Evolutionary conservation across 1,284 basidiomycete species (phyloP).

Genomic region (Veloporphyrellus conicus): DNA sequence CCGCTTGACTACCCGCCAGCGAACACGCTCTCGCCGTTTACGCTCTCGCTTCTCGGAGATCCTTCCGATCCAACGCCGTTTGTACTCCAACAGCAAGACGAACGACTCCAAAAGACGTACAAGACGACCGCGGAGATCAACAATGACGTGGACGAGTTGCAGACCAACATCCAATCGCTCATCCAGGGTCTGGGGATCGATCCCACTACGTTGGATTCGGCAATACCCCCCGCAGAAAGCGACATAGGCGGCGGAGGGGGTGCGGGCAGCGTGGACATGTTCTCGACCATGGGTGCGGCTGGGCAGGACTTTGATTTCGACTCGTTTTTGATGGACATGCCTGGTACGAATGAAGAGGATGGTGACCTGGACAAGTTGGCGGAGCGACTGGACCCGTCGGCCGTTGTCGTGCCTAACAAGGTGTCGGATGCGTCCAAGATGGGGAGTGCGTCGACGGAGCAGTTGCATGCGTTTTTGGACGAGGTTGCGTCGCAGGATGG

Average conservation of each 20-base stretch:
- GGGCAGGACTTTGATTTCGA: slow-evolving; percentile 46
- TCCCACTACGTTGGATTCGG: slow-evolving; percentile 36
- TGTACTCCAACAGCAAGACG: slow-evolving; percentile 35
- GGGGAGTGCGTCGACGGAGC: slow-evolving; percentile 35
- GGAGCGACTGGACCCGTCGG: slow-evolving; percentile 32
- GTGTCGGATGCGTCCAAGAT: slow-evolving; percentile 25
- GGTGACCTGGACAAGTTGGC: slow-evolving; percentile 36
- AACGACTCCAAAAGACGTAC: slow-evolving; percentile 54
- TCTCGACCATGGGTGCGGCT: slow-evolving; percentile 7
- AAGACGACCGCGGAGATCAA: slow-evolving; percentile 63
- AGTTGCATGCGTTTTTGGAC: slow-evolving; percentile 44
- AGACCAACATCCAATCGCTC: slow-evolving; percentile 68
- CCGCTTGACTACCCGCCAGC: slow-evolving; percentile 16
- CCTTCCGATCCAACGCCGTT: slow-evolving; percentile 30
- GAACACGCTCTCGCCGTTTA: slow-evolving; percentile 21
- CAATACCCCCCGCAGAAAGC: slow-evolving; percentile 13
- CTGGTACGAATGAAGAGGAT: slow-evolving; percentile 27
- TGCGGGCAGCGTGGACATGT: slow-evolving; percentile 19
- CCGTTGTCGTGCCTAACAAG: slow-evolving; percentile 14
- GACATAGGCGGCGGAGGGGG: background rate
- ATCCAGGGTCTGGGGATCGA: slow-evolving; percentile 71
- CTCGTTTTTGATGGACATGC: slow-evolving; percentile 40
- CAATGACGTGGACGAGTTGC: slow-evolving; percentile 68
- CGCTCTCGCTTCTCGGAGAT: slow-evolving; percentile 16
- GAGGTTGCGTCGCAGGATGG: slow-evolving; percentile 35